Base-by-base conservation (phyloP, 2,329 filamentous ascomycete species). In the Botrytis paeoniae region DNA sequence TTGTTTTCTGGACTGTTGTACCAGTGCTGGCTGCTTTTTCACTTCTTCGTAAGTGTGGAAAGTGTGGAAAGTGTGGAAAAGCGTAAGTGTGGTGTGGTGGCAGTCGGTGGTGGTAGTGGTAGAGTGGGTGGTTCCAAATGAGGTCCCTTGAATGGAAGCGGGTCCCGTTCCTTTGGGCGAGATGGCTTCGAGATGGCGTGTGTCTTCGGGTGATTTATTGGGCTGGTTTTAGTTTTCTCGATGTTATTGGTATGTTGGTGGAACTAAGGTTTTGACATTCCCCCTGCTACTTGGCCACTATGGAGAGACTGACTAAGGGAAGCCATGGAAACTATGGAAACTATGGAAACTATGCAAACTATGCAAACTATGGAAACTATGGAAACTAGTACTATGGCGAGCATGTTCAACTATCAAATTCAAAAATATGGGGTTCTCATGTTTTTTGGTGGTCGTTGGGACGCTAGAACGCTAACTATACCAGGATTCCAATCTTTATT, bases 101-200 rank as follows among this genome's bases (percentile, higher is more conserved):
- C n/a, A 59, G 51, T 16, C 2, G 12, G n/a, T 3, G 7, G 4
- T 35, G 18, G 22, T 25, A 18, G 18, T 62, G 32, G 32, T 4
- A 35, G 32, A 35, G 32, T 35, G 25, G 25, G 37, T 41, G 37
- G 60, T 20, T 63, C 37, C 60, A 39, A 3, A 29, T 10, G 14
- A 63, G 39, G 60, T 41, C 60, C 60, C 60, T 63, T 63, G 60
- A 6, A 63, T 63, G 37, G 37, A 63, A 29, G 60, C 25, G 60
- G 60, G 60, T 63, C 60, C 60, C 35, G 2, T 61, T n/a, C 2
- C 59, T 60, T 60, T 16, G 35, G 12, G 3, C 25, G 3, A 14
- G 20, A 22, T 22, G 20, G 57, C n/a, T 16, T 59, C 7, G 45
- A 22, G 45, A 51, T 51, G 48, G 48, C 48, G 48, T n/a, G 48